Evolutionary conservation across 176 grass and related monocot species (phyloP), one percentile per base, ranked within the genome.

Genomic region (Tuctoria greenei): DNA sequence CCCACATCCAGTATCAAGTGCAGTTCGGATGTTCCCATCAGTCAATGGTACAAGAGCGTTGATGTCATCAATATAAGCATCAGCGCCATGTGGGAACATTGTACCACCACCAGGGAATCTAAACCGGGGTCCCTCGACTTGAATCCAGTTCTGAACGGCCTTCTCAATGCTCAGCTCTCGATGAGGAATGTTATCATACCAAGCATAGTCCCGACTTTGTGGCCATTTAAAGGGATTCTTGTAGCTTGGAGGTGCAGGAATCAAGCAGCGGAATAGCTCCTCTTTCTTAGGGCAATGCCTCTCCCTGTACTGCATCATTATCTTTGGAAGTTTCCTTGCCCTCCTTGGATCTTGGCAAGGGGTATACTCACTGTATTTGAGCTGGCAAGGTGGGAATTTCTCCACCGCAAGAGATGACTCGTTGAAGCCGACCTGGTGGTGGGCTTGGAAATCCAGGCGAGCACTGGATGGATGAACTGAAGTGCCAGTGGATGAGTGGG

Each of bases 261-360:
- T 90, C 78, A 96, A 79, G 74, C 93, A 96, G 13, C 75, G 72
- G 8, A 96, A 67, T 31, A 92, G 61, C 34, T 90, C 82, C 9
- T 92, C 16, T 67, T 76, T 88, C 65, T 52, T 67, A 1, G 93
- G 93, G 81, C 93, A 92, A 62, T 96, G 93, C 44, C 93, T 82
- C 75, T 96, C 93, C 63, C 89, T 72, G 54, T 96, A 92, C 49
- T 84, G 90, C 84, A 92, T 71, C 93, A 90, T 88, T 10, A 14
- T 54, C 77, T 96, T 92, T 15, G 76, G 54, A 14, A 90, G 92
- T 34, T 96, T 96, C 65, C 89, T 77, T 13, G 93, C 86, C 42
- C 82, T 96, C 80, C 87, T 90, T 3, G 89, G 93, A 60, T 96
- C 93, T 81, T 96, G 93, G 66, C 93, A 96, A n/a, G 89, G 93